Percentiles rank a stretch among this genome's conserved stretches.
These are phyloP conservation scores for Balamuthia mandrillaris DNA, from an alignment of 208 protist genomes.

Conservation along the genomic window DNA sequence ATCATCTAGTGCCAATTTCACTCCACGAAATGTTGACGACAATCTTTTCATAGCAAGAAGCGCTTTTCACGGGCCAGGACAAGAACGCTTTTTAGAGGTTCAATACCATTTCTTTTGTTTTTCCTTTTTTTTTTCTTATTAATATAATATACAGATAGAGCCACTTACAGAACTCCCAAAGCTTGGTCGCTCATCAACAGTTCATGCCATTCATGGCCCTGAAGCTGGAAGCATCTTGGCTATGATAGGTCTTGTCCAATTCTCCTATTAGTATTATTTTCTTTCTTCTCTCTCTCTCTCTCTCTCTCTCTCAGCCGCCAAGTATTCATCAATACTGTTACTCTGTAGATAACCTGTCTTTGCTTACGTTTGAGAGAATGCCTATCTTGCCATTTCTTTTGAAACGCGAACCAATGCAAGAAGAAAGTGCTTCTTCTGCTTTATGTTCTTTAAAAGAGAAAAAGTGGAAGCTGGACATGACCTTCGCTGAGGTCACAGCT, in stretches of 20 bases:
- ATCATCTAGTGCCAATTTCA: slow-evolving; percentile 16
- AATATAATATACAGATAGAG: background rate
- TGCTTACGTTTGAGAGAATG: background rate
- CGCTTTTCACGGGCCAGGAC: slow-evolving; percentile 29
- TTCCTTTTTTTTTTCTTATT: too few species aligned
- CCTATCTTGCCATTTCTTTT: background rate
- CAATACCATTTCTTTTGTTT: background rate
- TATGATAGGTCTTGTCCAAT: background rate
- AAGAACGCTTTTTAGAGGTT: slow-evolving; percentile 28
- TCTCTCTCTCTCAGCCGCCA: too few species aligned
- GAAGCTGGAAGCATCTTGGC: background rate
- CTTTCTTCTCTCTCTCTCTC: background rate
- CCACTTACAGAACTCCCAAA: background rate
- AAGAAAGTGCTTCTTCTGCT: too few species aligned
- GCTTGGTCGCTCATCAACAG: background rate
- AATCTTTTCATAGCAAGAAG: slow-evolving; percentile 30
- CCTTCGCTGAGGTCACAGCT: background rate
- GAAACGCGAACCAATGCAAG: background rate
- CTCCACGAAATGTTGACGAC: slow-evolving; percentile 17
- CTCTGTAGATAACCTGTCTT: background rate
- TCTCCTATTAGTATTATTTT: background rate
- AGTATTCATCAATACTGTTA: too few species aligned
- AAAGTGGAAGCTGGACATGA: slow-evolving; percentile 23
- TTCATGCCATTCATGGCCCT: slow-evolving; percentile 22
- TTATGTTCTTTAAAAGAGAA: too few species aligned